A percentile compares a stretch with the other conserved stretches of the same genome.
These are phyloP conservation scores for Corniculantispora saksenae DNA, from an alignment of 2,329 filamentous ascomycete species.

Conservation along the genomic window DNA sequence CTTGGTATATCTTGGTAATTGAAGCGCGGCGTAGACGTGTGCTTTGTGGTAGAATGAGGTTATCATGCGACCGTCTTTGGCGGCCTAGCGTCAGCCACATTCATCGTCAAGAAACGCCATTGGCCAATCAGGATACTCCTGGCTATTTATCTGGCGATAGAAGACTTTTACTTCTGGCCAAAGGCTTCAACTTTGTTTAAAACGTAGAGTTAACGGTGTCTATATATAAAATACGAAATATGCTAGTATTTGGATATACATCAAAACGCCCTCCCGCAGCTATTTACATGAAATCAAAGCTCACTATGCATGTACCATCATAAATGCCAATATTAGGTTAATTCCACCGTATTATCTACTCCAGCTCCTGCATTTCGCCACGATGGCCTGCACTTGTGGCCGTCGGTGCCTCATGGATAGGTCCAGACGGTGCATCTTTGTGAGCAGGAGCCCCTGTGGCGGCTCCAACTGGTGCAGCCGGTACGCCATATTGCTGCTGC, in stretches of 20 bases:
- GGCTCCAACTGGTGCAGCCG: not conserved
- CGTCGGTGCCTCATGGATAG: slow-evolving; percentile 13
- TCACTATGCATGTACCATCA: not conserved
- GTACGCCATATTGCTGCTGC: slow-evolving; percentile 10
- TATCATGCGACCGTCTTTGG: too few relatives aligned
- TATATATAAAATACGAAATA: not conserved
- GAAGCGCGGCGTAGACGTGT: too few relatives aligned
- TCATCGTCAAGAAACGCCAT: too few relatives aligned
- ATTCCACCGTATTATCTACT: not conserved
- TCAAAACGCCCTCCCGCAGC: not conserved
- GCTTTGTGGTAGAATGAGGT: too few relatives aligned
- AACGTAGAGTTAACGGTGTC: not conserved
- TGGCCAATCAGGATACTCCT: too few relatives aligned
- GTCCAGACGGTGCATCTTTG: not conserved
- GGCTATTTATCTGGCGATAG: too few relatives aligned
- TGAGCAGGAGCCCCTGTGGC: not conserved
- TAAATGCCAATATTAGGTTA: not conserved
- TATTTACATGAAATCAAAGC: not conserved
- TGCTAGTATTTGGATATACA: not conserved
- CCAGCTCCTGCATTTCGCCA: slow-evolving; percentile 18
- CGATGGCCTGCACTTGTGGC: slow-evolving; percentile 14
- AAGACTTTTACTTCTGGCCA: too few relatives aligned
- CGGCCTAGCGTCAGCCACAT: too few relatives aligned
- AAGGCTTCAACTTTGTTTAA: too few relatives aligned
- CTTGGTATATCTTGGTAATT: too few relatives aligned